These are phyloP conservation scores for Chimonanthus praecox DNA, from an alignment of 164 flowering plant genomes.

Conservation along the genomic window DNA sequence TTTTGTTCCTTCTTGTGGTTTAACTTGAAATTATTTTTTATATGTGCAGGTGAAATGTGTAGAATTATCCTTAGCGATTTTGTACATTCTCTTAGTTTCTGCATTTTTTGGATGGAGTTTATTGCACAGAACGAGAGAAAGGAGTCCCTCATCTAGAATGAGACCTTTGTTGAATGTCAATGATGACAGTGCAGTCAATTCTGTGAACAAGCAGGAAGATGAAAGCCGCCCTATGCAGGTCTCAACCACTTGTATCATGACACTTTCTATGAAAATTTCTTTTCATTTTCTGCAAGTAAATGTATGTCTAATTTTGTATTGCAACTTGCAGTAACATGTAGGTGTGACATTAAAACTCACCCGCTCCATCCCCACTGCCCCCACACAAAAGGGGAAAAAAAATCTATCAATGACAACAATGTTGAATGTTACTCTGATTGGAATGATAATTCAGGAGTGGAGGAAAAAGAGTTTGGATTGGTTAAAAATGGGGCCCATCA, in stretches of 20 bases:
- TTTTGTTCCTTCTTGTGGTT: neutral
- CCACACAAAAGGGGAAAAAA: too few relatives aligned
- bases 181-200: constrained; percentile 35
- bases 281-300: neutral
- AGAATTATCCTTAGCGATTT: constrained; percentile 60
- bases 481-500: too few relatives aligned
- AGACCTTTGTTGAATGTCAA: constrained; percentile 40
- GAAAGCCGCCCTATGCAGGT: constrained; percentile 61
- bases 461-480: too few relatives aligned
- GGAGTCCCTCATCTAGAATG: constrained; percentile 33
- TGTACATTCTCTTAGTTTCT: constrained; percentile 60
- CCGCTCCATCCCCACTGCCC: too few relatives aligned
- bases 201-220: constrained; percentile 42
- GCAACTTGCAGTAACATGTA: neutral
- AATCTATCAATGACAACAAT: neutral
- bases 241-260: constrained; percentile 7
- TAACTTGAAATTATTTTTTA: constrained; percentile 15
- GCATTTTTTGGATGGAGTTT: constrained; percentile 78
- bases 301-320: neutral
- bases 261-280: neutral
- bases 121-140: constrained; percentile 42
- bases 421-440: neutral
- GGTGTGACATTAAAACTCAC: too few relatives aligned
- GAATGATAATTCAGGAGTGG: too few relatives aligned
- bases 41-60: constrained; percentile 78